Base-by-base conservation (phyloP, 2,329 filamentous ascomycete species). In the Fusarium sp. region DNA sequence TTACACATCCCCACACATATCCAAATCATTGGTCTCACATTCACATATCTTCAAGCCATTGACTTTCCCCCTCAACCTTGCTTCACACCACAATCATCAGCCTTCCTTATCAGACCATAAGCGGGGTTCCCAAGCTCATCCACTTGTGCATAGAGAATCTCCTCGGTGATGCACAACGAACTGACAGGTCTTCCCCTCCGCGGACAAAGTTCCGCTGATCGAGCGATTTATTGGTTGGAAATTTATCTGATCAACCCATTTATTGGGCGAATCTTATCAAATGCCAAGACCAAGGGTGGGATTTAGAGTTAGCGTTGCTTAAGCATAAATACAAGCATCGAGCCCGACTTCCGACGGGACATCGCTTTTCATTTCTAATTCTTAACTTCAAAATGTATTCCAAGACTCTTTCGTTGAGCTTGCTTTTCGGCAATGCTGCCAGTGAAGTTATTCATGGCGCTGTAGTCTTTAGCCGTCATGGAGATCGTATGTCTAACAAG, bases 371-470 rank as follows among this genome's bases (percentile, higher is more conserved):
- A 19, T 21, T 15, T 23, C 18, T 9, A 16, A 42, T 37, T 25
- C 10, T 9, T 6, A 43, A 4, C 15, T 33, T 43, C 0, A 50
- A 23, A 1, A 68, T 71, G 69, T 53, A 71, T 21, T 63, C 57
- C 33, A 71, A 58, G 28, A n/a, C 28, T 18, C 61, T 71, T 19
- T 44, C 52, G 7, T 30, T 71, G 5, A 59, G 62, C 32, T 47
- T 63, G 1, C 67, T 71, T 35, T 32, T 71, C 15, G 47, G 60
- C 13, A 37, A 25, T 37, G 60, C 65, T 40, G 61, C 68, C 1
- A 79, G 80, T 10, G 81, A 81, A 72, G 80, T 80, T 1, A 73
- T 81, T 18, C 80, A 80, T 38, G 80, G 81, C 30, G 79, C 77
- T 5, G 78, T 81, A 12, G 77, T 82, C 32, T 82, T 81, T 62